phyloP scores from a whole-genome alignment of 2,329 filamentous ascomycete species.

The Cladosporium sp. region DNA sequence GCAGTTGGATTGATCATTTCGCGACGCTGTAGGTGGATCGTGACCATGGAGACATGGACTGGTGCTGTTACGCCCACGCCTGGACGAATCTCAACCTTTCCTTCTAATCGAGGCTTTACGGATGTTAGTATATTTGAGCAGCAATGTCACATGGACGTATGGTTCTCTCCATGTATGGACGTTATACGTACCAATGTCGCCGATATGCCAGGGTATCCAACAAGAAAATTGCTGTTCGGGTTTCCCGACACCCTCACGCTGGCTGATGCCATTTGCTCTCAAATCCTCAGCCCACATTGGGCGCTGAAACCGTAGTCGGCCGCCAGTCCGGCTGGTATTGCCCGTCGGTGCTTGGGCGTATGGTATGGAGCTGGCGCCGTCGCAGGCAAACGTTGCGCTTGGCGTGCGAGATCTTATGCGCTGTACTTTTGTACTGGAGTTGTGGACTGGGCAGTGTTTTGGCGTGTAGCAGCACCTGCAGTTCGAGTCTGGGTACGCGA shows the following conservation, averaged over 20 bases:
- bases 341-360: neutral
- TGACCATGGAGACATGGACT: conserved; percentile 85
- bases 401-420: neutral
- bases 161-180: neutral
- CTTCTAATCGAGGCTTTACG: conserved; percentile 84
- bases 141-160: neutral
- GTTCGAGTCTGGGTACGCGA: conserved; percentile 5
- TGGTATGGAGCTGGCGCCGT: neutral
- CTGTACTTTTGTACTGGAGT: neutral
- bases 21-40: conserved; percentile 86
- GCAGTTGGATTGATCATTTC: conserved; percentile 96
- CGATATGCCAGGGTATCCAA: conserved; percentile 96
- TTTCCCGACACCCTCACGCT: conserved; percentile 90
- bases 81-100: conserved; percentile 93
- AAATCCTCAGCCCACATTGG: conserved; percentile 21
- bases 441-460: neutral
- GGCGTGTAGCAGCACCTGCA: neutral
- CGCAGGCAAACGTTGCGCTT: neutral
- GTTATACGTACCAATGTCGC: conserved; percentile 75
- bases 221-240: conserved; percentile 93
- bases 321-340: conserved; percentile 12
- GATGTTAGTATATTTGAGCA: neutral
- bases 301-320: conserved; percentile 14
- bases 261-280: conserved; percentile 56
- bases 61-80: conserved; percentile 80